phyloP scores from a whole-genome alignment of 176 grass and related monocot species.

The Rhynchospora tenuis region DNA sequence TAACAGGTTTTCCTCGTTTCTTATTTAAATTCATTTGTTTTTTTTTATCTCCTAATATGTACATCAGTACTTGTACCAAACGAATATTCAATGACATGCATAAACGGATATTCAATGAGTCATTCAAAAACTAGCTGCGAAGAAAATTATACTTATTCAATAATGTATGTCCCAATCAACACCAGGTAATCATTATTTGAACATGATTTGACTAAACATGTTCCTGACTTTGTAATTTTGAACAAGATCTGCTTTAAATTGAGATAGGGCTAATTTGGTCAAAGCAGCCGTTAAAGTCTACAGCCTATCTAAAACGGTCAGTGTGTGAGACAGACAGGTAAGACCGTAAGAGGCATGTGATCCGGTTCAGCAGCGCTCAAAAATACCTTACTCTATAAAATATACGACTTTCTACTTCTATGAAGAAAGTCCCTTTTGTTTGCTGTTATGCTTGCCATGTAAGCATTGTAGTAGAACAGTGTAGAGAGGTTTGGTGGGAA shows the following conservation, averaged over 20 bases:
- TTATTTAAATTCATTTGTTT: no score
- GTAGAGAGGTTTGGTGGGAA: neutral
- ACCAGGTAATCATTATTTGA: neutral
- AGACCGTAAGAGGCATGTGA: neutral
- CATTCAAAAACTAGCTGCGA: no score
- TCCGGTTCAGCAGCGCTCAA: neutral
- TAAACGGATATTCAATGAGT: no score
- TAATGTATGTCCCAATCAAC: neutral
- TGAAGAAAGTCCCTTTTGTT: neutral
- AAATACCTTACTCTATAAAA: neutral
- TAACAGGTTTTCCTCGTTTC: no score
- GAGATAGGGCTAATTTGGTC: neutral
- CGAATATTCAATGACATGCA: no score
- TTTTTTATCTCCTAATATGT: no score
- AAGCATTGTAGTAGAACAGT: neutral
- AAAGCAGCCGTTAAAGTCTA: neutral
- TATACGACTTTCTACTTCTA: neutral
- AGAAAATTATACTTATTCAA: no score
- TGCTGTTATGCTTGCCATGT: neutral
- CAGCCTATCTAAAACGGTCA: neutral
- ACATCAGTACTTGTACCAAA: no score
- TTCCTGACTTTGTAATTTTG: neutral
- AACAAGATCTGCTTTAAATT: neutral
- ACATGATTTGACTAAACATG: neutral
- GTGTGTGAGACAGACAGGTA: neutral